A percentile compares a stretch with the other conserved stretches of the same genome.
phyloP scores from a whole-genome alignment of 2,329 filamentous ascomycete species.

The Chalaropsis ovoidea region DNA sequence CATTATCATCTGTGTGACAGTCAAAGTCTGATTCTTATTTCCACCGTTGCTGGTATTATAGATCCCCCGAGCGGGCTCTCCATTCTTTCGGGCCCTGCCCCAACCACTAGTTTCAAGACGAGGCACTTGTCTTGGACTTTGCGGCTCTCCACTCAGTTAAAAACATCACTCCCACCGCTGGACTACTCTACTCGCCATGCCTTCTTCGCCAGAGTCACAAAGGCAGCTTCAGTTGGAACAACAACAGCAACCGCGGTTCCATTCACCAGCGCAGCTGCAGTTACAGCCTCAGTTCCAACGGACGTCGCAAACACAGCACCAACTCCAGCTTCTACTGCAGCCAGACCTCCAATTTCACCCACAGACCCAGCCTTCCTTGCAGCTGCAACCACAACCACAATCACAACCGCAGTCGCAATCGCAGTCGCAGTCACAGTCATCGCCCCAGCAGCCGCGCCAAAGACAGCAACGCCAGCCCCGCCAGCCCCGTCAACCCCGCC shows the following conservation, averaged over 20 bases:
- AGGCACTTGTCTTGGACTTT: background rate
- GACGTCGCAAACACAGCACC: background rate
- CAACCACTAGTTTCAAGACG: background rate
- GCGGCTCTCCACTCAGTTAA: background rate
- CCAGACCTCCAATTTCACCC: background rate
- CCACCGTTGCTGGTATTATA: background rate
- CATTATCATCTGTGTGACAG: conserved; percentile 2
- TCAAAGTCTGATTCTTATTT: background rate
- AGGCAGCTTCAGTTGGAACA: background rate
- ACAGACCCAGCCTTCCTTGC: background rate
- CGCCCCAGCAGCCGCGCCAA: background rate
- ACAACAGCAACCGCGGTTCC: background rate
- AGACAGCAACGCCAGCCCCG: background rate
- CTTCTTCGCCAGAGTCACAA: background rate
- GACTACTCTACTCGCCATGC: background rate
- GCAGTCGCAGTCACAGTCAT: background rate
- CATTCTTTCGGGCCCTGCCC: background rate
- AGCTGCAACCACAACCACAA: background rate
- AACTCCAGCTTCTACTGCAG: conserved; percentile 1
- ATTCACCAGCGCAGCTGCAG: background rate
- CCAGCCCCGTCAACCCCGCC: background rate
- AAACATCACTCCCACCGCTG: background rate
- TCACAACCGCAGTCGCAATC: background rate
- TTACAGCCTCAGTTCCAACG: background rate
- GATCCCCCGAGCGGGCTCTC: background rate